Base-by-base conservation (phyloP, 1,284 basidiomycete species). In the Waitea zeae region DNA sequence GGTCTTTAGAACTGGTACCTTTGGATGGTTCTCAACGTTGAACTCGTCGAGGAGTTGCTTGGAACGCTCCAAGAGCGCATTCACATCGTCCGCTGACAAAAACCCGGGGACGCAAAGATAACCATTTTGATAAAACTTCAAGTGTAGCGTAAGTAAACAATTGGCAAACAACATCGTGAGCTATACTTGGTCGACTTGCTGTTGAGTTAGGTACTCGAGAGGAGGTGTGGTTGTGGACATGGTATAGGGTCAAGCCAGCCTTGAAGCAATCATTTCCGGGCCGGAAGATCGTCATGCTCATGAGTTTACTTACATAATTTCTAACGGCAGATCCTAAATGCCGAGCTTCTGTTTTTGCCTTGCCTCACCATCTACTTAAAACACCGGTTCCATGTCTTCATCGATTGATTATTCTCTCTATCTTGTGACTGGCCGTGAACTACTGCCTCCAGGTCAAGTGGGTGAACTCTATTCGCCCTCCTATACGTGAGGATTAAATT, bases 101-200 rank as follows among this genome's bases (percentile, higher is more conserved):
- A 96, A 96, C 12, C 54, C 54, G 0, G 77, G 80, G 17, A 97
- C 50, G 37, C 84, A 56, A 17, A 93, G 67, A 49, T 92, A 95
- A 31, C 53, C 52, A 7, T 45, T 39, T 27, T 32, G 39, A 41
- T 46, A 43, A 33, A 45, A 45, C 42, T 46, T 31, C 17, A 33
- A 11, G 17, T 14, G 32, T 14, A 12, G 3, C 17, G 17, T 6
- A 18, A 33, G 20, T 11, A 7, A 20, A 22, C 3, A 22, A 29
- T 28, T n/a, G 24, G 26, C 20, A 3, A 7, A 26, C 3, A 6
- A 9, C 5, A 32, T 20, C 13, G 22, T 7, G 26, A 15, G 17
- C 37, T 53, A 20, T 29, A 64, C 71, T 57, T 67, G 57, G 35
- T 64, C 54, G 19, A 71, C 59, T 46, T 74, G 70, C 18, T 58